Percentiles rank a stretch among this genome's conserved stretches.
Evolutionary conservation across 2,329 filamentous ascomycete genomes (phyloP).

Genomic region (Gnomoniopsis sp.): DNA sequence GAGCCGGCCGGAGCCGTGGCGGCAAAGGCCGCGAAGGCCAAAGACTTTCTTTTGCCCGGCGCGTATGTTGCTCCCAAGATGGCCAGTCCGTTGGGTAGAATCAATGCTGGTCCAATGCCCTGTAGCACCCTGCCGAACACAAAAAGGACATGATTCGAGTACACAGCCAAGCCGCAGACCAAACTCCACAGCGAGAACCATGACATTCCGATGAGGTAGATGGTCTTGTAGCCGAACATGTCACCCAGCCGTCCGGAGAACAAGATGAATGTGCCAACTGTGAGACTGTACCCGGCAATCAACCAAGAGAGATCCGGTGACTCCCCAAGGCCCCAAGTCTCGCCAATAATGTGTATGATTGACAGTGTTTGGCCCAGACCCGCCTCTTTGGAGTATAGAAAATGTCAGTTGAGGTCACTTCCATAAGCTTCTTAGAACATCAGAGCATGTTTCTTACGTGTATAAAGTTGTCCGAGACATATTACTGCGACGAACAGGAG

Average conservation of each 20-base stretch:
- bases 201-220: slow-evolving; percentile 37
- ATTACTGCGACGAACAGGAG: slow-evolving; percentile 15
- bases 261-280: slow-evolving; percentile 42
- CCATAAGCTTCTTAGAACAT: not conserved
- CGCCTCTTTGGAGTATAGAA: not conserved
- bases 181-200: slow-evolving; percentile 40
- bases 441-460: not conserved
- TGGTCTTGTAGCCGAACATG: slow-evolving; percentile 42
- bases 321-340: slow-evolving; percentile 34
- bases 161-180: slow-evolving; percentile 33
- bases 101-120: slow-evolving; percentile 50
- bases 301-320: slow-evolving; percentile 39
- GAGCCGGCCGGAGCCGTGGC: slow-evolving; percentile 26
- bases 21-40: slow-evolving; percentile 31
- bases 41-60: slow-evolving; percentile 27
- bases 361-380: slow-evolving; percentile 13
- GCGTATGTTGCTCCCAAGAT: slow-evolving; percentile 50
- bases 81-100: slow-evolving; percentile 53
- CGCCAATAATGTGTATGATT: slow-evolving; percentile 41
- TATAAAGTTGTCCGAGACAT: slow-evolving; percentile 13
- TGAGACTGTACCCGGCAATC: slow-evolving; percentile 42
- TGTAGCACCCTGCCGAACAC: slow-evolving; percentile 46
- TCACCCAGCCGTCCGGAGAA: slow-evolving; percentile 43
- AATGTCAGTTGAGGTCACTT: not conserved
- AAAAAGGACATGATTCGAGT: slow-evolving; percentile 32